Conservation (phyloP, 179 eudicot genomes). For the Patellifolia procumbens region DNA sequence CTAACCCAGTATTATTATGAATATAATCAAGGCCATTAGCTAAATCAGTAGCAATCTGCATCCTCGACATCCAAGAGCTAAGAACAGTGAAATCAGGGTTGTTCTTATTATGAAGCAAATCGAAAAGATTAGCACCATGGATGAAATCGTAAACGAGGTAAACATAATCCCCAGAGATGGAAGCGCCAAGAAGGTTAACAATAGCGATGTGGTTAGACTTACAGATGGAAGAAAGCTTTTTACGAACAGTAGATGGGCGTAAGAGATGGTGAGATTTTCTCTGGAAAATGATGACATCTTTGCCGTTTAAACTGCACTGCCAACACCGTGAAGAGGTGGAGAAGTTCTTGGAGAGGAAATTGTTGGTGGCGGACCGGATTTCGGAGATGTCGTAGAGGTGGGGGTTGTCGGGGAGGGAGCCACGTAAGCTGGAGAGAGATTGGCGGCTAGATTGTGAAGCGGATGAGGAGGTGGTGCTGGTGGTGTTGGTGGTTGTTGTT, state of each 20-base stretch:
- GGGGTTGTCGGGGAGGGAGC: slow-evolving; percentile 57
- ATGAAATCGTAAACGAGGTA: slow-evolving; percentile 62
- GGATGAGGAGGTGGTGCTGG: slow-evolving; percentile 34
- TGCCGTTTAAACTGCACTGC: slow-evolving; percentile 49
- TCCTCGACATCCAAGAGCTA: slow-evolving; percentile 65
- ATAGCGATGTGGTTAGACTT: slow-evolving; percentile 52
- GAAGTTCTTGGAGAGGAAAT: slow-evolving; percentile 51
- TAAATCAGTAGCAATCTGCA: slow-evolving; percentile 60
- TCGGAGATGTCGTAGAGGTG: slow-evolving; percentile 60
- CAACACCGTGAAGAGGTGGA: slow-evolving; percentile 50
- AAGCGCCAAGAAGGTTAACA: slow-evolving; percentile 59
- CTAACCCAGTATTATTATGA: slow-evolving; percentile 60
- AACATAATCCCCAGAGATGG: slow-evolving; percentile 50
- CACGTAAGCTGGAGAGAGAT: slow-evolving; percentile 58
- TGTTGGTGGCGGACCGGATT: slow-evolving; percentile 64
- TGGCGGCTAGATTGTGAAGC: slow-evolving; percentile 29
- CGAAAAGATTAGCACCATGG: slow-evolving; percentile 41
- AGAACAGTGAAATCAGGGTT: slow-evolving; percentile 62
- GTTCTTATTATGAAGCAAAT: slow-evolving; percentile 44
- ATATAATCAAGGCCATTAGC: slow-evolving; percentile 75
- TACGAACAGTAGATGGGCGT: slow-evolving; percentile 11
- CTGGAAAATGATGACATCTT: slow-evolving; percentile 60
- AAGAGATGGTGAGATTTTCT: slow-evolving; percentile 40
- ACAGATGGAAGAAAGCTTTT: slow-evolving; percentile 41
- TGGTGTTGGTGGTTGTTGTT: slow-evolving; percentile 3